A percentile compares a stretch with the other conserved stretches of the same genome.
Evolutionary conservation across 2,329 filamentous ascomycete species (phyloP).

Genomic region (Pestalotiopsis sp.): DNA sequence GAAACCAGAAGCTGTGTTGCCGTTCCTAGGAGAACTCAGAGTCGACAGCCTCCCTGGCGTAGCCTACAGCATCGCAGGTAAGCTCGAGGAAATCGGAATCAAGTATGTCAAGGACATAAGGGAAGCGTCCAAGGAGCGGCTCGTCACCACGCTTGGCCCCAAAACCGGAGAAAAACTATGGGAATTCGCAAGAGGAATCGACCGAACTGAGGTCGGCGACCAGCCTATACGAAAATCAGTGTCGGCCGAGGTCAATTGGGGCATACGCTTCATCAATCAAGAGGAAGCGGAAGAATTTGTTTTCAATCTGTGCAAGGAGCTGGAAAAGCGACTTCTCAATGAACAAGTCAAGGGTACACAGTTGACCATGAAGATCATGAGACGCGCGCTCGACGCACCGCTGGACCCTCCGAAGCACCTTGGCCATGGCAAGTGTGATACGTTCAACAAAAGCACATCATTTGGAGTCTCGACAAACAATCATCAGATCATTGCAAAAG

Average conservation of each 20-base stretch:
- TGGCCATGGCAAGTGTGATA: conserved; percentile 93
- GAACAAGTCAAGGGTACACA: conserved; percentile 87
- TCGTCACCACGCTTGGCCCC: conserved; percentile 76
- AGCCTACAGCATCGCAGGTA: conserved; percentile 85
- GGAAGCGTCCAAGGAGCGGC: conserved; percentile 72
- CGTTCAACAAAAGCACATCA: conserved; percentile 82
- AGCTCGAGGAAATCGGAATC: conserved; percentile 84
- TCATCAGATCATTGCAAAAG: conserved; percentile 71
- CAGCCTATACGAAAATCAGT: conserved; percentile 89
- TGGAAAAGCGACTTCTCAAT: conserved; percentile 78
- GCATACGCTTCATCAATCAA: conserved; percentile 90
- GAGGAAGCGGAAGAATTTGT: conserved; percentile 94
- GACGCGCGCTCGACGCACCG: conserved; percentile 81
- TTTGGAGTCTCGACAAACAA: conserved; percentile 86
- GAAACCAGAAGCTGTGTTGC: conserved; percentile 76
- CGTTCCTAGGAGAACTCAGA: conserved; percentile 75
- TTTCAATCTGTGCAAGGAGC: conserved; percentile 79
- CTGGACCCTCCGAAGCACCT: conserved; percentile 91
- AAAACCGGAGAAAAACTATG: conserved; percentile 92
- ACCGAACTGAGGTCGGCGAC: conserved; percentile 82
- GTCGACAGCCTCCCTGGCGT: conserved; percentile 88
- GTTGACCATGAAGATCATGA: conserved; percentile 94
- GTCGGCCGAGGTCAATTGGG: conserved; percentile 97
- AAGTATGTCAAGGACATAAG: conserved; percentile 83
- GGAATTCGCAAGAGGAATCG: conserved; percentile 89